These are phyloP conservation scores for Sarocladium brachiariae DNA, from an alignment of 2,329 filamentous ascomycete genomes.

Conservation along the genomic window DNA sequence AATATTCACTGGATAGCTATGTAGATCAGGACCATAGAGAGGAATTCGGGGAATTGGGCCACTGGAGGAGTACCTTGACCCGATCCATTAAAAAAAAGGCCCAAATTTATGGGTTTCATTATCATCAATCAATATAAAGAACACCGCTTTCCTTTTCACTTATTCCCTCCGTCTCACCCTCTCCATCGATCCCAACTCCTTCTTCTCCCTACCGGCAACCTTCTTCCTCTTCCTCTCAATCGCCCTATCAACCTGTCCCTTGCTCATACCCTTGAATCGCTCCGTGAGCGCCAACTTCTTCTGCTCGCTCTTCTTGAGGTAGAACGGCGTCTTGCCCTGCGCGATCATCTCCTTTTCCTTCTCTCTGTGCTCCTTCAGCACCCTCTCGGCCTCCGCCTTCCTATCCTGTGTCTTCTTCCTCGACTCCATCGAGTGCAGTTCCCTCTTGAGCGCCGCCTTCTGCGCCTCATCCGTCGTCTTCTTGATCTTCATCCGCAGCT, in stretches of 20 bases:
- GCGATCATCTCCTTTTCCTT: slow-evolving; percentile 79
- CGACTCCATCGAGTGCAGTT: slow-evolving; percentile 72
- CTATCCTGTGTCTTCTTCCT: slow-evolving; percentile 62
- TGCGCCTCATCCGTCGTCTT: slow-evolving; percentile 55
- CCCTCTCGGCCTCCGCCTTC: slow-evolving; percentile 61
- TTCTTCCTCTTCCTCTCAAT: slow-evolving; percentile 90
- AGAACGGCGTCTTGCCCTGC: slow-evolving; percentile 89
- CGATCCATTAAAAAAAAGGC: too few species aligned
- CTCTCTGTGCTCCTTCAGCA: slow-evolving; percentile 69
- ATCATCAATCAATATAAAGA: background rate
- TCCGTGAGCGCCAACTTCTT: slow-evolving; percentile 79
- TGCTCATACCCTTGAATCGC: slow-evolving; percentile 76
- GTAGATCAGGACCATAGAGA: slow-evolving; percentile 5
- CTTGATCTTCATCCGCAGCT: slow-evolving; percentile 62
- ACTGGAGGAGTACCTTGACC: background rate
- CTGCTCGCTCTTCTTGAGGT: slow-evolving; percentile 84
- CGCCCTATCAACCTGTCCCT: slow-evolving; percentile 73
- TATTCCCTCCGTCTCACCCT: slow-evolving; percentile 16
- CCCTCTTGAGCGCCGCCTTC: slow-evolving; percentile 64
- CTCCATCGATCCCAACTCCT: slow-evolving; percentile 47
- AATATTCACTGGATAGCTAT: background rate
- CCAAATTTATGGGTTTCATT: too few species aligned
- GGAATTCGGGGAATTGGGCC: background rate
- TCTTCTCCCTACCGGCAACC: slow-evolving; percentile 78
- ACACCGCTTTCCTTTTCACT: slow-evolving; percentile 2